Evolutionary conservation across 345 rosid genomes (phyloP), one percentile per base, ranked within the genome.

Genomic region (Orychophragmus violaceus): DNA sequence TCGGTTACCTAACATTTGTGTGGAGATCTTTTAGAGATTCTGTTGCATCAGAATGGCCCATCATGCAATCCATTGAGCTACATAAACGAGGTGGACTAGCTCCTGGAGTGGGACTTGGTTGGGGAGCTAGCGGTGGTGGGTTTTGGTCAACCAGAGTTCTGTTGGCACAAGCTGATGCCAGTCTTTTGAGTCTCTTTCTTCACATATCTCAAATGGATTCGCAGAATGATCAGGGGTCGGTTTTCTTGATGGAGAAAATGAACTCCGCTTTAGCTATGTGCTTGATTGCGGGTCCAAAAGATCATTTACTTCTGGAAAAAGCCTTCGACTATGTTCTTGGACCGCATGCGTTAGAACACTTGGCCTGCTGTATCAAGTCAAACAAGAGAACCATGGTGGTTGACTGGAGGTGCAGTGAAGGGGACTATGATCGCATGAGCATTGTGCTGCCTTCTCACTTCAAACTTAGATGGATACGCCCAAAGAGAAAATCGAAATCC

Each of bases 91-190:
- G 96, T 41, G 96, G 96, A 64, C 87, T 85, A 25, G 85, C 91
- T 67, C 98, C 96, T 10, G 98, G 96, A 50, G 75, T 85, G 28
- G 95, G 91, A 64, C 60, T 84, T 48, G 96, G 98, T 50, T 92
- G 96, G 96, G 98, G 98, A 78, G 87, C 88, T 71, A 75, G 96
- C 52, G 85, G 82, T 63, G 96, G 98, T 68, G 98, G 96, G 55
- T 83, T 84, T 79, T 89, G 95, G 96, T 87, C 98, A 29, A 35
- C 49, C 32, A 64, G 66, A 75, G 72, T 79, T 79, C 70, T 89
- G 62, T 77, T 84, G 77, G 86, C 84, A 46, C 95, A 89, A 77
- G 82, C 76, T 49, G 98, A 89, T 63, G 83, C 88, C 9, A 25
- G 52, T 23, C 75, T 92, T 57, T 66, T 85, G 22, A 74, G 77